Evolutionary conservation across 2,329 filamentous ascomycete genomes (phyloP).

Genomic region (Aspergillus latus): DNA sequence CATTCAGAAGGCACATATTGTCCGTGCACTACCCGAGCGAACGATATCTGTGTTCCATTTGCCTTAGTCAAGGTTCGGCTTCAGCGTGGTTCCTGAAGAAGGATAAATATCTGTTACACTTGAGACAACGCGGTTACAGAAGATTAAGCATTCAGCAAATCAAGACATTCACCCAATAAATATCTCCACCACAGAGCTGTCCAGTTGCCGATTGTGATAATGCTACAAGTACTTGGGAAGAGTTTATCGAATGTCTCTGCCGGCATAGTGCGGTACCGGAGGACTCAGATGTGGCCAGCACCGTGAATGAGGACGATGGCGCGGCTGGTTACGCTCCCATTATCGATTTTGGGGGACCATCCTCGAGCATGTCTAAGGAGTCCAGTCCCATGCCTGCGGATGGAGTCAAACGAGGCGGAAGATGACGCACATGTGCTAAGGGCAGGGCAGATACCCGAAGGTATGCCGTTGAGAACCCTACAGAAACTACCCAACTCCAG

Average conservation of each 20-base stretch:
- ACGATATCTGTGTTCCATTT: background rate
- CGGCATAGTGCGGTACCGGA: background rate
- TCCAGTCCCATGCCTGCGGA: no score
- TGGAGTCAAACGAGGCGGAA: no score
- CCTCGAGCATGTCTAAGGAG: no score
- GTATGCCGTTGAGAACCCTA: no score
- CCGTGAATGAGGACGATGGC: no score
- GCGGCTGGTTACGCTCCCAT: no score
- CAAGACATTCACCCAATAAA: no score
- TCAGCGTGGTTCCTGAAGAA: background rate
- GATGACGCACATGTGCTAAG: no score
- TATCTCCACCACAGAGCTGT: background rate
- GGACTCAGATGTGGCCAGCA: background rate
- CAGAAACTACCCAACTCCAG: no score
- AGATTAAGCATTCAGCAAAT: background rate
- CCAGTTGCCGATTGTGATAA: background rate
- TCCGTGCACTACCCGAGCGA: background rate
- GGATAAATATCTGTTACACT: conserved; percentile 1
- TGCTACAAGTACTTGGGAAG: background rate
- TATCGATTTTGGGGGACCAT: no score
- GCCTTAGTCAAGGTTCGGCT: background rate
- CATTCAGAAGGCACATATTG: background rate
- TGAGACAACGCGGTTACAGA: background rate
- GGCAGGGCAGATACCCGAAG: no score
- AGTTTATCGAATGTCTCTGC: background rate